A percentile compares a stretch with the other conserved stretches of the same genome.
phyloP scores from a whole-genome alignment of 1,284 basidiomycete species.

The Ceratorhiza oryzae-sativae region DNA sequence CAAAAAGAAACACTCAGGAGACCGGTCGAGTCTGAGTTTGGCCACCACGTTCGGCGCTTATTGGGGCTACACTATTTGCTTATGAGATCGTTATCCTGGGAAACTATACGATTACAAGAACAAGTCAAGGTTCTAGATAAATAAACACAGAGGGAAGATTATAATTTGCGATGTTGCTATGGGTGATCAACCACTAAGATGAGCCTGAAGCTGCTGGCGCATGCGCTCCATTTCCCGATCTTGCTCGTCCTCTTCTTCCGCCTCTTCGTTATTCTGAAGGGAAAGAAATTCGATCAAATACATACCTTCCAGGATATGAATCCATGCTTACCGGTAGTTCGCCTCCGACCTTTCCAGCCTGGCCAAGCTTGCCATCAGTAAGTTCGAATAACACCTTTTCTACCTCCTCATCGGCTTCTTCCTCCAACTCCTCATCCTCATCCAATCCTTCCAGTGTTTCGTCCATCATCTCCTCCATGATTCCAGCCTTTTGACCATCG shows the following conservation, averaged over 20 bases:
- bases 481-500: constrained; percentile 76
- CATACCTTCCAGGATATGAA: not conserved
- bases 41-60: constrained; percentile 17
- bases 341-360: constrained; percentile 74
- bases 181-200: constrained; percentile 69
- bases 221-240: constrained; percentile 88
- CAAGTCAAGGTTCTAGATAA: constrained; percentile 17
- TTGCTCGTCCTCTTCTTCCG: constrained; percentile 77
- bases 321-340: constrained; percentile 75
- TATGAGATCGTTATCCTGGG: constrained; percentile 7
- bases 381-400: constrained; percentile 96
- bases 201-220: constrained; percentile 82
- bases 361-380: constrained; percentile 94
- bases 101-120: not conserved
- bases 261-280: constrained; percentile 61
- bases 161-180: not conserved
- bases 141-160: constrained; percentile 18
- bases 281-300: not conserved
- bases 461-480: constrained; percentile 93
- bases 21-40: not conserved
- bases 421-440: constrained; percentile 93
- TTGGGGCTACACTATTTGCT: constrained; percentile 10
- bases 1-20: not conserved
- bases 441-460: constrained; percentile 80
- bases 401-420: constrained; percentile 96